phyloP scores from a whole-genome alignment of 495 filamentous ascomycete species.

The Lophiotrema nucula region DNA sequence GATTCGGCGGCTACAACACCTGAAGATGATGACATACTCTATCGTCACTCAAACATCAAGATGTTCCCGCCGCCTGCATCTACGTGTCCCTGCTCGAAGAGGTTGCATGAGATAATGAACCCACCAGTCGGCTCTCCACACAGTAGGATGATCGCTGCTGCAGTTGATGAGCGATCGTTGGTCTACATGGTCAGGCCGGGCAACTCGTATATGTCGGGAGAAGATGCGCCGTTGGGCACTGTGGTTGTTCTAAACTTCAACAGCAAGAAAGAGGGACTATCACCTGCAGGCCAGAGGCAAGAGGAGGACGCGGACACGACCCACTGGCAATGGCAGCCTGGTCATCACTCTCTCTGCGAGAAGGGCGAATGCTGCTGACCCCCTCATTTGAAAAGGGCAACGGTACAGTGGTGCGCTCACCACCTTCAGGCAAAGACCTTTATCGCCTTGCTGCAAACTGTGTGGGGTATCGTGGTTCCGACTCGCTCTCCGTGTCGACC shows the following conservation, averaged over 20 bases:
- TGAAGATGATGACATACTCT: conserved; percentile 7
- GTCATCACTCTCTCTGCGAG: neutral
- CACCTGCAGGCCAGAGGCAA: neutral
- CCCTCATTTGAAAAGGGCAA: neutral
- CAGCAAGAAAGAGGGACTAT: neutral
- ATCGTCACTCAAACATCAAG: conserved; percentile 19
- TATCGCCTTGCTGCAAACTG: neutral
- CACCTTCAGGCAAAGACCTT: neutral
- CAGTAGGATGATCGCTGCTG: conserved; percentile 17
- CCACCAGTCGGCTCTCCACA: conserved; percentile 3
- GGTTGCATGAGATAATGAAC: conserved; percentile 30
- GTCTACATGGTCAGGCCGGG: conserved; percentile 24
- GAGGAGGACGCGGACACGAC: neutral
- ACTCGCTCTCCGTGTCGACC: neutral
- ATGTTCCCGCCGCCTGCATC: conserved; percentile 28
- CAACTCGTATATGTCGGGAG: conserved; percentile 6
- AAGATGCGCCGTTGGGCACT: conserved; percentile 13
- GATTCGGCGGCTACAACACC: neutral
- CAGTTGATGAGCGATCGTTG: conserved; percentile 24
- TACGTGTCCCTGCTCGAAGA: conserved; percentile 20
- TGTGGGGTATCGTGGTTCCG: neutral
- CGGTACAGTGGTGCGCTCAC: neutral
- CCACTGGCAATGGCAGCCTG: conserved; percentile 3
- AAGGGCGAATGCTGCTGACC: conserved; percentile 3
- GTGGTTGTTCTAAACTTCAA: conserved; percentile 27